Evolutionary conservation across 192 early-diverging fungal genomes (phyloP), one percentile per base, ranked within the genome.

Genomic region (Backusella tuberculispora): DNA sequence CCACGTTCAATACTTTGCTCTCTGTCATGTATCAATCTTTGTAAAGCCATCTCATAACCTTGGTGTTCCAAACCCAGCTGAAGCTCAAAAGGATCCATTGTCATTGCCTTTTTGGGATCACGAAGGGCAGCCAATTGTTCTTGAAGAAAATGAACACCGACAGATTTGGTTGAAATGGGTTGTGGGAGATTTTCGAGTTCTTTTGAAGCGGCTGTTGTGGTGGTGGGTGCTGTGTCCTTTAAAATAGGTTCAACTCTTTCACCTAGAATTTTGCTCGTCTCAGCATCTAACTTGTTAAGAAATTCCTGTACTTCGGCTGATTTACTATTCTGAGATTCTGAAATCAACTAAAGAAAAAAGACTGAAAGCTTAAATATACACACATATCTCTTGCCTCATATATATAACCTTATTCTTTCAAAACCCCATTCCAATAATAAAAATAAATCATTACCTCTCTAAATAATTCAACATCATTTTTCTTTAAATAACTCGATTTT

Each of bases 21-120:
- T 47, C 81, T 81, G 12, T 84, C 83, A 34, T 88, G 83, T 17
- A 88, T 83, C 68, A 88, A 81, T 46, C 87, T 87, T 46, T 92
- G 90, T 6, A 93, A 76, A 7, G 95, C 94, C 0, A 91, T 87
- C 38, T 91, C 88, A 53, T 93, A 90, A 0, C 96, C 88, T 29
- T 92, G 90, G 66, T 92, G 90, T 80, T 99, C 96, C 0, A 99
- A 79, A 69, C 89, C 89, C 14, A 91, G 65, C 78, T 99, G 96
- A 66, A 90, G 85, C 17, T 93, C 90, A 79, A 88, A 93, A 34
- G 85, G 83, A 43, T 86, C 78, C 42, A 90, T 83, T 15, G 88
- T 66, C 0, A 71, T 5, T 1, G 48, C 41, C 24, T 74, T 71
- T 10, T 76, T 63, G 14, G 70, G 60, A 45, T 85, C 72, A 19